phyloP scores from a whole-genome alignment of 257 asterid genomes.

The Verbascum thapsus region DNA sequence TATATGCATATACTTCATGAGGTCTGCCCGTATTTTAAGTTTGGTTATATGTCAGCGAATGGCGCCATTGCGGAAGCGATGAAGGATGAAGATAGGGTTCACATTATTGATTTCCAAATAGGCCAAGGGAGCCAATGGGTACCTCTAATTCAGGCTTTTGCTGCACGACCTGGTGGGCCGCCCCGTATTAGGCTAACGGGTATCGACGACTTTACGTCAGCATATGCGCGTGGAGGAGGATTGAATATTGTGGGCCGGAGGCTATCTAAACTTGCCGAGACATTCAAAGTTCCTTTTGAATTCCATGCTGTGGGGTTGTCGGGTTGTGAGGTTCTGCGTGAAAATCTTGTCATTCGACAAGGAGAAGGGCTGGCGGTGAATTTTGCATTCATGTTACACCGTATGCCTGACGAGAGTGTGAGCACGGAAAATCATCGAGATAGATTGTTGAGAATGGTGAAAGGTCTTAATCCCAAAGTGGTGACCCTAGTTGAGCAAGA shows the following conservation, averaged over 20 bases:
- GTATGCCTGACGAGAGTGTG: constrained; percentile 82
- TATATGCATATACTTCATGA: constrained; percentile 73
- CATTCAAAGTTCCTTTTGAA: constrained; percentile 73
- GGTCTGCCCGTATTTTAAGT: constrained; percentile 83
- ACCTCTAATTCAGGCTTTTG: constrained; percentile 78
- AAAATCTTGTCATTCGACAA: constrained; percentile 45
- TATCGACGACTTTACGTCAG: constrained; percentile 63
- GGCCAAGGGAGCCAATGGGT: constrained; percentile 94
- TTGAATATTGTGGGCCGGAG: constrained; percentile 64
- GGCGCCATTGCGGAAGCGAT: constrained; percentile 94
- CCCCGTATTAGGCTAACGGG: constrained; percentile 85
- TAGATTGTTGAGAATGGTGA: constrained; percentile 67
- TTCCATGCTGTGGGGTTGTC: constrained; percentile 56
- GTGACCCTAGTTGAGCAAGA: constrained; percentile 92
- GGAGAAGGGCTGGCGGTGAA: constrained; percentile 83
- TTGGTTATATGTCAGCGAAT: constrained; percentile 88
- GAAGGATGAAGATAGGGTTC: constrained; percentile 69
- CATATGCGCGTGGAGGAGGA: constrained; percentile 85
- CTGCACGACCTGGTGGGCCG: constrained; percentile 78
- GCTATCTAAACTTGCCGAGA: constrained; percentile 66
- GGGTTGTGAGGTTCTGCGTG: constrained; percentile 35
- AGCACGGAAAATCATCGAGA: constrained; percentile 77
- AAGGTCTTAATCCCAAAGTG: constrained; percentile 65
- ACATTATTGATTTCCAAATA: constrained; percentile 79
- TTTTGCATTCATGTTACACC: constrained; percentile 77